Base-by-base conservation (phyloP, 2,329 filamentous ascomycete species). In the Cytospora mali region DNA sequence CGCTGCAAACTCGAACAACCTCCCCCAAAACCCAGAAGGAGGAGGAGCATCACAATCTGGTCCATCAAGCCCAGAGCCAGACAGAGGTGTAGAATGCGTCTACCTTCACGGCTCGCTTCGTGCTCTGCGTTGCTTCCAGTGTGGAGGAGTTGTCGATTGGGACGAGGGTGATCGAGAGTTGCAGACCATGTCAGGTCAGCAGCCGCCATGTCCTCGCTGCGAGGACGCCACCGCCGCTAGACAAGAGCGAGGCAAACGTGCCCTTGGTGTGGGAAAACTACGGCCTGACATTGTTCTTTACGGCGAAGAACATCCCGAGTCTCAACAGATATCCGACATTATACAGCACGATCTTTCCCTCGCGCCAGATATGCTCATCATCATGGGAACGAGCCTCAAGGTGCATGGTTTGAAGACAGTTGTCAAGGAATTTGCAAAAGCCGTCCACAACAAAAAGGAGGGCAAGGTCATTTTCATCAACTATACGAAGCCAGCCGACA, bases 401-500 rank as follows among this genome's bases (percentile, higher is more conserved):
- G 88, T 92, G 1, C 88, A 91, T 66, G 88, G 88, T 0, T 76
- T 92, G 6, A 91, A 91, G 71, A 81, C 88, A 9, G 83, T 92
- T 75, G 85, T 91, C 4, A 83, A 82, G 64, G 88, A 91, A 68
- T 91, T 92, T 69, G 86, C 88, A 31, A 90, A 88, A 69, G 84
- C 88, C 0, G 86, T 91, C 0, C 89, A 91, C 73, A 85, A 80
- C 68, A 85, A 80, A 57, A 65, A 65, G 33, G 86, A 85, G 27
- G 88, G 88, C 61, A 88, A 84, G 60, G 88, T 92, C 0, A 79
- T 91, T 5, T 91, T 91, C 74, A 85, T 91, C 66, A 92, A 92
- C 73, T 84, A 88, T 25, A 90, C 88, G 1, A 89, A 89, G 69
- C 88, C 88, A 0, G 81, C 88, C 0, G 88, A 90, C 70, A 91